Conservation (phyloP, 2,329 filamentous ascomycete genomes). For the Curvularia spicifera region DNA sequence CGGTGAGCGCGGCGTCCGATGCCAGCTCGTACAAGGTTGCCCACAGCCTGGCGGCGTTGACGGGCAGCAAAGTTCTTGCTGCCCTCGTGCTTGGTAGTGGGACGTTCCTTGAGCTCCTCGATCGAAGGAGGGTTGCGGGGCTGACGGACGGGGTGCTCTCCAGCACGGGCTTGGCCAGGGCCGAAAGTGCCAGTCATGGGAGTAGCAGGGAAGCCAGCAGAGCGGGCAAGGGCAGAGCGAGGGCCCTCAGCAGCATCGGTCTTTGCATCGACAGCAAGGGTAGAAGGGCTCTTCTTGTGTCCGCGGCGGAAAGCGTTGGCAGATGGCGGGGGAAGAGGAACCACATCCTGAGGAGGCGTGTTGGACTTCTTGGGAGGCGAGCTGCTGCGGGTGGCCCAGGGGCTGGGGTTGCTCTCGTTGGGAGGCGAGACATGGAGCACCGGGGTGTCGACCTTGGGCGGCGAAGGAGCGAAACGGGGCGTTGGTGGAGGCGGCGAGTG, state of each 20-base stretch:
- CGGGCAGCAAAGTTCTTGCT: constrained; percentile 97
- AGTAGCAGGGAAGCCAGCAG: constrained; percentile 73
- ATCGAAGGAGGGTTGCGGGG: constrained; percentile 89
- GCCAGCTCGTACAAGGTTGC: constrained; percentile 89
- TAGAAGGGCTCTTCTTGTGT: constrained; percentile 83
- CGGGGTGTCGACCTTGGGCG: constrained; percentile 52
- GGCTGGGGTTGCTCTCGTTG: constrained; percentile 61
- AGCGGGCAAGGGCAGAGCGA: constrained; percentile 68
- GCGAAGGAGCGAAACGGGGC: constrained; percentile 46
- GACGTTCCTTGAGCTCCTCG: constrained; percentile 87
- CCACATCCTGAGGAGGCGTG: constrained; percentile 71
- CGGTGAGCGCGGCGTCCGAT: constrained; percentile 79
- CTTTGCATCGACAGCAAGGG: constrained; percentile 66
- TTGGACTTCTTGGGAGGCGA: constrained; percentile 67
- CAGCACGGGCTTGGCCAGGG: constrained; percentile 88
- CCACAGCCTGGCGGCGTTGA: constrained; percentile 87
- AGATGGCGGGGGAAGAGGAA: constrained; percentile 83
- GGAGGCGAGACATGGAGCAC: constrained; percentile 85
- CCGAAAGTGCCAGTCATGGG: constrained; percentile 86
- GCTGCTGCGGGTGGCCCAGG: constrained; percentile 65
- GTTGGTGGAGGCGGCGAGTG: constrained; percentile 59
- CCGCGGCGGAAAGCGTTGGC: constrained; percentile 91
- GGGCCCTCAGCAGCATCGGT: constrained; percentile 68
- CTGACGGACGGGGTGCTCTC: constrained; percentile 92
- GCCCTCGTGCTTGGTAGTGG: constrained; percentile 90